A percentile compares a stretch with the other conserved stretches of the same genome.
Evolutionary conservation across 2,329 filamentous ascomycete species (phyloP).

Genomic region (Hymenoscyphus scutula): DNA sequence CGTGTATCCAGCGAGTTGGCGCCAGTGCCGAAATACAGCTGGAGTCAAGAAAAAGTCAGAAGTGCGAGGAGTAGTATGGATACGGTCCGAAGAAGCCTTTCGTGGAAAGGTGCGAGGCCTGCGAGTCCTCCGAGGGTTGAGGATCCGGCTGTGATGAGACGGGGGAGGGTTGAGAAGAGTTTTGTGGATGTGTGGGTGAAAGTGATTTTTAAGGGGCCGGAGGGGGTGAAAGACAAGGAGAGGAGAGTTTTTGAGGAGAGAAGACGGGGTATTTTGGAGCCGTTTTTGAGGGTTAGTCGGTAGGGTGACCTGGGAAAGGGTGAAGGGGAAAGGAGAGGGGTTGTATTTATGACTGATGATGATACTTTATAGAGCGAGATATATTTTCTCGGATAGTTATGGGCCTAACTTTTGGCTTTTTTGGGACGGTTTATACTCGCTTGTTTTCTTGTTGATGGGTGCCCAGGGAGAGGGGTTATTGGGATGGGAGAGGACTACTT

Average conservation of each 20-base stretch:
- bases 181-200: constrained; percentile 65
- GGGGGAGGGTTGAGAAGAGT: constrained; percentile 57
- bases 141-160: constrained; percentile 50
- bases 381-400: neutral
- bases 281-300: constrained; percentile 54
- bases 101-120: constrained; percentile 28
- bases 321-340: neutral
- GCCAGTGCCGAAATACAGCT: constrained; percentile 36
- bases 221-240: constrained; percentile 52
- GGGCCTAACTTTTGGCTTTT: neutral
- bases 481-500: neutral
- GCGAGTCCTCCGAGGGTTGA: constrained; percentile 36
- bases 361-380: neutral
- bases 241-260: constrained; percentile 59
- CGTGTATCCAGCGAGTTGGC: constrained; percentile 55
- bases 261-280: constrained; percentile 64
- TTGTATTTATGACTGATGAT: neutral
- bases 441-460: neutral
- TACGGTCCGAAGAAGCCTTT: constrained; percentile 28
- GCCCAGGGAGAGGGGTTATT: neutral
- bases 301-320: neutral
- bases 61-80: constrained; percentile 29
- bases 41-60: constrained; percentile 16
- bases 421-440: neutral
- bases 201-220: constrained; percentile 53